These are phyloP conservation scores for Leptographium lundbergii DNA, from an alignment of 2,329 filamentous ascomycete species.

Conservation along the genomic window DNA sequence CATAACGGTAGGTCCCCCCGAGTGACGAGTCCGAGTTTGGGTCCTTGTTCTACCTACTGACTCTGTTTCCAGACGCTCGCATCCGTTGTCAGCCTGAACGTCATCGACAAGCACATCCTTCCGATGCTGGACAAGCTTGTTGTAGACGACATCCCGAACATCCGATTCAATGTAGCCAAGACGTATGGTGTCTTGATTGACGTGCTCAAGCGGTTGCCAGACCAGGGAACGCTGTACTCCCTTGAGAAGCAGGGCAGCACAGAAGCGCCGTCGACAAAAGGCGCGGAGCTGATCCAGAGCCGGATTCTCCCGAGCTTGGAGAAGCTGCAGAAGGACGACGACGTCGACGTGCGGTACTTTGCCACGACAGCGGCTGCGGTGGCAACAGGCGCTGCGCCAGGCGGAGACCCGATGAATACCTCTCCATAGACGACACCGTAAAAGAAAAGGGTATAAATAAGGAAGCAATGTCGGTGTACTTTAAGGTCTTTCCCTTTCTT, in stretches of 20 bases:
- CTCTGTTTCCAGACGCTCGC: conserved; percentile 60
- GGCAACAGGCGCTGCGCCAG: conserved; percentile 31
- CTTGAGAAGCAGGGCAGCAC: conserved; percentile 64
- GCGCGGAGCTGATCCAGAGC: conserved; percentile 70
- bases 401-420: conserved; percentile 51
- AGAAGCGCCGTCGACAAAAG: conserved; percentile 53
- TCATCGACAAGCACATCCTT: conserved; percentile 85
- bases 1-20: conserved; percentile 67
- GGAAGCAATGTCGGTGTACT: not conserved
- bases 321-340: conserved; percentile 93
- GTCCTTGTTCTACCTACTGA: not conserved
- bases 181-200: conserved; percentile 85
- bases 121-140: conserved; percentile 95
- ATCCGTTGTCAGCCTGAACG: conserved; percentile 81
- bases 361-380: conserved; percentile 73
- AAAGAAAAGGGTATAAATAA: conserved; percentile 20
- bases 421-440: conserved; percentile 42
- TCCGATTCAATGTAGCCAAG: conserved; percentile 98
- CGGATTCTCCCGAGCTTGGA: conserved; percentile 80
- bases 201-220: conserved; percentile 82
- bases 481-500: not conserved
- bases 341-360: conserved; percentile 97
- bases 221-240: conserved; percentile 73
- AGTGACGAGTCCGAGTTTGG: no score
- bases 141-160: conserved; percentile 92